phyloP scores from a whole-genome alignment of 2,329 filamentous ascomycete species.

The Sordariomycetes sp. region DNA sequence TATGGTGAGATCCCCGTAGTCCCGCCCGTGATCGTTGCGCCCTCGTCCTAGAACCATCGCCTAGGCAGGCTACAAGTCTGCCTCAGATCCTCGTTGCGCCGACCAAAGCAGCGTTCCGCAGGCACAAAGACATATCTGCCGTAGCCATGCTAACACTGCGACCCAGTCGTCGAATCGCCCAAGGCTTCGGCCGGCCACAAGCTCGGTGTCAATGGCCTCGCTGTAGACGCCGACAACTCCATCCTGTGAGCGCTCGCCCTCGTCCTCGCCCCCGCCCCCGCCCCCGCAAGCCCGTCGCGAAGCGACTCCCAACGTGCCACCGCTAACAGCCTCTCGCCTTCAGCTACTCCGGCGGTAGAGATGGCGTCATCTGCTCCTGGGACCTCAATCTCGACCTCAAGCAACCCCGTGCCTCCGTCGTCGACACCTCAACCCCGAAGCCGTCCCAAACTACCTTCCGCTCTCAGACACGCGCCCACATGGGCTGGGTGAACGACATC shows the following conservation, averaged over 20 bases:
- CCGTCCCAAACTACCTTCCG: slow-evolving; percentile 46
- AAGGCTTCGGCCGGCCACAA: slow-evolving; percentile 69
- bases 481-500: slow-evolving; percentile 94
- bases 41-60: background rate
- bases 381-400: slow-evolving; percentile 66
- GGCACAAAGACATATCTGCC: background rate
- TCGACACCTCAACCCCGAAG: slow-evolving; percentile 14
- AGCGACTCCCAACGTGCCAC: background rate
- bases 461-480: slow-evolving; percentile 63
- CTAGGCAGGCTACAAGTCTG: background rate
- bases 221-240: slow-evolving; percentile 70
- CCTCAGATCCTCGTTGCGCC: too few relatives aligned
- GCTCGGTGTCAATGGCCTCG: slow-evolving; percentile 89
- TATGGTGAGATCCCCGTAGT: slow-evolving; percentile 39
- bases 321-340: slow-evolving; percentile 13
- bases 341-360: slow-evolving; percentile 91
- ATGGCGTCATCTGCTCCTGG: slow-evolving; percentile 95
- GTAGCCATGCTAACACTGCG: background rate
- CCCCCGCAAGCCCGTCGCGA: slow-evolving; percentile 2
- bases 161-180: slow-evolving; percentile 16
- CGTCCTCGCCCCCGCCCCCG: slow-evolving; percentile 3
- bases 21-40: background rate
- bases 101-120: too few relatives aligned
- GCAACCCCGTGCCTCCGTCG: slow-evolving; percentile 13
- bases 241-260: slow-evolving; percentile 60